These are phyloP conservation scores for Hippophae gyantsensis DNA, from an alignment of 306 rosid species.

Conservation along the genomic window DNA sequence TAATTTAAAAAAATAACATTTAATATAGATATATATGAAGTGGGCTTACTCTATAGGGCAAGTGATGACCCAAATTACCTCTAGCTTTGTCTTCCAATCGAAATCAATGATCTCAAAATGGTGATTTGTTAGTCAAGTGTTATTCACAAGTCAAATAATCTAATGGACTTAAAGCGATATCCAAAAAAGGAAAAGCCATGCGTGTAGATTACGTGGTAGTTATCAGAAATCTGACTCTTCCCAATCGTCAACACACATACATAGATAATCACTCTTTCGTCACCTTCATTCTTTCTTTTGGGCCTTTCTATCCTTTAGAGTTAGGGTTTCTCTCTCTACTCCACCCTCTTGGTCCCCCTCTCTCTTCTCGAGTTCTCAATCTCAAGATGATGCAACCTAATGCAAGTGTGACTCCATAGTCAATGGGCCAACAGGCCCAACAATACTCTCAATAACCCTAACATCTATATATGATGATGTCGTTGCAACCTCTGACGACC, in stretches of 20 bases:
- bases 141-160: no score
- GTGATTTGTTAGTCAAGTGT: no score
- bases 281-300: not conserved
- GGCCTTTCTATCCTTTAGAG: slow-evolving; percentile 27
- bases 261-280: not conserved
- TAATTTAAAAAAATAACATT: no score
- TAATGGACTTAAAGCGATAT: not conserved
- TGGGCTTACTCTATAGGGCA: no score
- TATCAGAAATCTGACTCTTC: slow-evolving; percentile 7
- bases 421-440: slow-evolving; percentile 53
- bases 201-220: slow-evolving; percentile 3
- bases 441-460: slow-evolving; percentile 49
- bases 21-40: no score
- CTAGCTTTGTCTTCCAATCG: no score
- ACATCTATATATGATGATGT: slow-evolving; percentile 74
- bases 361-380: slow-evolving; percentile 15
- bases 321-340: slow-evolving; percentile 41
- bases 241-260: not conserved
- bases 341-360: slow-evolving; percentile 9
- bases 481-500: slow-evolving; percentile 39
- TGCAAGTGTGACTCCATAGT: slow-evolving; percentile 48
- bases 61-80: no score
- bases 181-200: not conserved
- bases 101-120: no score
- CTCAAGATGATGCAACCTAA: slow-evolving; percentile 77